phyloP scores from a whole-genome alignment of 2,329 filamentous ascomycete genomes.

The Monosporascus sp. region DNA sequence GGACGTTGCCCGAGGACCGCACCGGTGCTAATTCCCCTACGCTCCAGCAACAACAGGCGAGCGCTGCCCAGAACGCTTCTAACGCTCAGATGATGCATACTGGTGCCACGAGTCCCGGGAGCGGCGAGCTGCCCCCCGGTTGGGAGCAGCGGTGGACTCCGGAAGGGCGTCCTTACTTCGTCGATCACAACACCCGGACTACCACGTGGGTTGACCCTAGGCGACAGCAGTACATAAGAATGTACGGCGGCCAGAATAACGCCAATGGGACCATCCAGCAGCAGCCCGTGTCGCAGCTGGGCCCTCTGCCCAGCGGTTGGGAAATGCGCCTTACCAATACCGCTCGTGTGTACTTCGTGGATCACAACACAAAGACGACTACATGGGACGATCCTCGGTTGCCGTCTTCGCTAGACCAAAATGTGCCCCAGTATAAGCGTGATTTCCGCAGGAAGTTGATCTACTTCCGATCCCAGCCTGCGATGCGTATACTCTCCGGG shows the following conservation, averaged over 20 bases:
- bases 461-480: conserved; percentile 97
- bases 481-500: conserved; percentile 87
- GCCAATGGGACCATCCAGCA: conserved; percentile 87
- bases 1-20: conserved; percentile 90
- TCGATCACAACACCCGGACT: conserved; percentile 96
- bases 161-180: conserved; percentile 92
- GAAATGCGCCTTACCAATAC: conserved; percentile 99
- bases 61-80: conserved; percentile 29
- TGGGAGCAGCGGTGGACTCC: conserved; percentile 97
- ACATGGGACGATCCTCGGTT: conserved; percentile 97
- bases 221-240: conserved; percentile 94
- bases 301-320: conserved; percentile 93
- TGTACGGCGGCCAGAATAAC: conserved; percentile 87
- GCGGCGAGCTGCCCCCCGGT: conserved; percentile 86
- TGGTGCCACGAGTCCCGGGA: conserved; percentile 87
- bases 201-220: conserved; percentile 98
- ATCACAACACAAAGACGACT: conserved; percentile 99
- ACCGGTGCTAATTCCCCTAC: conserved; percentile 91
- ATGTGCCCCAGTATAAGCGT: conserved; percentile 98
- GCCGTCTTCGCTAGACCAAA: conserved; percentile 93
- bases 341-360: conserved; percentile 95
- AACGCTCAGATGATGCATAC: conserved; percentile 88
- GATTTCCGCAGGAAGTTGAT: conserved; percentile 97
- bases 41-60: conserved; percentile 47
- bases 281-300: conserved; percentile 93